These are phyloP conservation scores for Trichoderma polysporum DNA, from an alignment of 2,329 filamentous ascomycete genomes.

Conservation along the genomic window DNA sequence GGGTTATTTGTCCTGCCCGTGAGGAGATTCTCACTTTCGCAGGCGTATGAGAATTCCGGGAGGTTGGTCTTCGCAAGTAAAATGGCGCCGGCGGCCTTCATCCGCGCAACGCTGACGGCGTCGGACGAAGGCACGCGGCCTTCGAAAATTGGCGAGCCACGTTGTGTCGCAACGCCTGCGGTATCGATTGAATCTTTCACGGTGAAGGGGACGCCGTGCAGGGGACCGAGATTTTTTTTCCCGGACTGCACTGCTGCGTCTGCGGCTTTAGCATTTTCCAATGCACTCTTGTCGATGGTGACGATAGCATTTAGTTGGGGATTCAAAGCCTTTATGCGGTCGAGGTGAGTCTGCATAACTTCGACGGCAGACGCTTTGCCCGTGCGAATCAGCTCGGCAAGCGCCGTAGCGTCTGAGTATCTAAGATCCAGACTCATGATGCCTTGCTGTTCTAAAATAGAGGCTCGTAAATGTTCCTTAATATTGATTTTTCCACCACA, in stretches of 20 bases:
- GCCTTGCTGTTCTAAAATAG: not conserved
- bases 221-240: not conserved
- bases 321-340: not conserved
- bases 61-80: not conserved
- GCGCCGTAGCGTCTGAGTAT: not conserved
- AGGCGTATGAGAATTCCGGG: not conserved
- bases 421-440: constrained; percentile 1
- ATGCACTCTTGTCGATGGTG: not conserved
- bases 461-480: not conserved
- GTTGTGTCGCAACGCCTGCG: not conserved
- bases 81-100: constrained; percentile 1
- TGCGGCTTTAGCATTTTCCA: not conserved
- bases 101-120: not conserved
- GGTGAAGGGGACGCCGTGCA: not conserved
- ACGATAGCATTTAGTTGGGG: not conserved
- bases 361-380: not conserved
- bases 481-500: not conserved
- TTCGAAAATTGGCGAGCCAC: constrained; percentile 2
- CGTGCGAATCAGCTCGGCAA: constrained; percentile 3
- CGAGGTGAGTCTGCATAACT: constrained; percentile 3
- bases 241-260: not conserved
- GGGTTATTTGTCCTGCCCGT: not conserved
- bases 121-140: not conserved
- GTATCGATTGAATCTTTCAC: constrained; percentile 1
- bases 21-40: not conserved